A percentile compares a stretch with the other conserved stretches of the same genome.
These are phyloP conservation scores for Acer saccharum DNA, from an alignment of 345 rosid species.

Conservation along the genomic window DNA sequence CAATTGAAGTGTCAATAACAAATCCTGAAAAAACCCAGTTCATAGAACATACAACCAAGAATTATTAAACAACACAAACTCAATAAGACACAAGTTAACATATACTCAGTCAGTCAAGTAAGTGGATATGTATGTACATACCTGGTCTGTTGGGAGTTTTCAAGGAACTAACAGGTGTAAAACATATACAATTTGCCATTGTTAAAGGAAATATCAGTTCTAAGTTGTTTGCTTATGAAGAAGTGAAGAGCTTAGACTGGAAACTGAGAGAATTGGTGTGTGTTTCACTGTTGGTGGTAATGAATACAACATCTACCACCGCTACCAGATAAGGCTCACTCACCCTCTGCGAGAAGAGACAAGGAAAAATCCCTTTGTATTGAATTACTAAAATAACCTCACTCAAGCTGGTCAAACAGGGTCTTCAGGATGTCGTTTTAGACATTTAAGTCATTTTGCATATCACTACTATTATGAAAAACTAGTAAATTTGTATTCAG, in stretches of 20 bases:
- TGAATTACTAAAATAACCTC: constrained; percentile 38
- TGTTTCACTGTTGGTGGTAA: constrained; percentile 21
- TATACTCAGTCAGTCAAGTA: background rate
- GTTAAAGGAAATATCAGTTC: constrained; percentile 1
- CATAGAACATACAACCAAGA: background rate
- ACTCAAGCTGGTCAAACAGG: background rate
- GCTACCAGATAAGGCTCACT: constrained; percentile 44
- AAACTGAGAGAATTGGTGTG: background rate
- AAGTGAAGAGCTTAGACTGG: background rate
- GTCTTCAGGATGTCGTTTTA: background rate
- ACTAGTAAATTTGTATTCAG: background rate
- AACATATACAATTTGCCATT: constrained; percentile 48
- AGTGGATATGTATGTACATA: background rate
- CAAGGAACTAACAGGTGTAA: constrained; percentile 37
- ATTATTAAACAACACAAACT: background rate
- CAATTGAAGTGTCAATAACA: constrained; percentile 38
- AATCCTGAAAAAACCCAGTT: constrained; percentile 26
- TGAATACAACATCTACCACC: background rate
- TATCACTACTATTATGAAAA: background rate
- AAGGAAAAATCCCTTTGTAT: background rate
- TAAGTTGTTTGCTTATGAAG: background rate
- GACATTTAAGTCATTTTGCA: constrained; percentile 20
- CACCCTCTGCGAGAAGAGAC: background rate
- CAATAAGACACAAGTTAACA: background rate
- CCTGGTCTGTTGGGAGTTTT: constrained; percentile 45